Evolutionary conservation across 1,284 basidiomycete genomes (phyloP).

Genomic region (Tylopilus sp.): DNA sequence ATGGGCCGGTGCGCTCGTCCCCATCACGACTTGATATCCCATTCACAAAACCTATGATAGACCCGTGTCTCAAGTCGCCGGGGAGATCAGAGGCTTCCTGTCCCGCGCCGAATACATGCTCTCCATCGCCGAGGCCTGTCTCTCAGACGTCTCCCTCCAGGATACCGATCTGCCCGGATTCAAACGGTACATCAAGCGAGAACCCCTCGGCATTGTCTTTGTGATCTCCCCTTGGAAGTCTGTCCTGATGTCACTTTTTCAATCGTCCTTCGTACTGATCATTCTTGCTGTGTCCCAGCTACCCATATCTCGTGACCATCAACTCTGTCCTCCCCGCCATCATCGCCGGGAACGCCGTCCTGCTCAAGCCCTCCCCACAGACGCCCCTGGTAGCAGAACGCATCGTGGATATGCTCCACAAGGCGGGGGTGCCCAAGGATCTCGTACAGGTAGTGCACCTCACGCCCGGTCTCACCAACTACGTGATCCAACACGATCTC

Average conservation of each 20-base stretch:
- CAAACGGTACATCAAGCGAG: slow-evolving; percentile 84
- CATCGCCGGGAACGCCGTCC: slow-evolving; percentile 88
- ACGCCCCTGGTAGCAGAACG: slow-evolving; percentile 91
- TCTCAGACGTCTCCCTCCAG: slow-evolving; percentile 81
- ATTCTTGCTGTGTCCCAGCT: slow-evolving; percentile 58
- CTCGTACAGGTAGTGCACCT: slow-evolving; percentile 88
- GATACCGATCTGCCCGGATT: slow-evolving; percentile 88
- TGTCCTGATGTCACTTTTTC: slow-evolving; percentile 34
- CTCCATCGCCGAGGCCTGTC: slow-evolving; percentile 81
- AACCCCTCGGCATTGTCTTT: slow-evolving; percentile 90
- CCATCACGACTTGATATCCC: neutral
- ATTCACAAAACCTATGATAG: slow-evolving; percentile 50
- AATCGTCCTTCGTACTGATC: slow-evolving; percentile 3
- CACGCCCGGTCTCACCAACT: slow-evolving; percentile 71
- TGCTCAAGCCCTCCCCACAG: slow-evolving; percentile 96
- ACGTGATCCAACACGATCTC: slow-evolving; percentile 73
- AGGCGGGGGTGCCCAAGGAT: slow-evolving; percentile 83
- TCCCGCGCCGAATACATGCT: slow-evolving; percentile 89
- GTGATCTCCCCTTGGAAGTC: slow-evolving; percentile 94
- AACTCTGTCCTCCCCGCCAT: slow-evolving; percentile 93
- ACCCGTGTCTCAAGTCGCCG: slow-evolving; percentile 80
- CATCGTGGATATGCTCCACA: slow-evolving; percentile 73
- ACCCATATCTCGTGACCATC: slow-evolving; percentile 89
- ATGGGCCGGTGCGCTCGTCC: slow-evolving; percentile 75
- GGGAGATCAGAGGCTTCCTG: slow-evolving; percentile 86